Conservation (phyloP, 2,329 filamentous ascomycete genomes). For the Colletotrichum trifolii region DNA sequence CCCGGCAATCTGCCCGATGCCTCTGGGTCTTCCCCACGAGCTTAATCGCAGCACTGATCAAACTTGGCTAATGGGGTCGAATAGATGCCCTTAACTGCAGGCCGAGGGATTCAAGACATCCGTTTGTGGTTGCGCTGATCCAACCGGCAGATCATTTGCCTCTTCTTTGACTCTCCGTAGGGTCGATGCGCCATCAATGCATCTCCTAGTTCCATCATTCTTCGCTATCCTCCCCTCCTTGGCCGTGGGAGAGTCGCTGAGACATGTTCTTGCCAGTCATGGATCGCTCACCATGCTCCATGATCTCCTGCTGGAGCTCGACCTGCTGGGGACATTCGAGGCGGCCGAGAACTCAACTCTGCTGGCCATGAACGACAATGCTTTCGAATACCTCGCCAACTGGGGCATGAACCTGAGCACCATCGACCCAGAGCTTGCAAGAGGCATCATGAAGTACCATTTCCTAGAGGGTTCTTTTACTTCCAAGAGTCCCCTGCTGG, state of each 20-base stretch:
- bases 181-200: not conserved
- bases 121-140: too few species aligned
- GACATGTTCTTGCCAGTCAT: not conserved
- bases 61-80: not conserved
- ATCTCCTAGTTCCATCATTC: not conserved
- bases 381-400: not conserved
- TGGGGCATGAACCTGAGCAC: conserved; percentile 5
- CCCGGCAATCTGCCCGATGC: not conserved
- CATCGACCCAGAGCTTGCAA: conserved; percentile 4
- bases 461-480: not conserved
- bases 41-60: not conserved
- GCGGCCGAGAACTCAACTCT: not conserved
- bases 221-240: not conserved
- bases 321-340: not conserved
- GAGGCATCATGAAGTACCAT: conserved; percentile 6
- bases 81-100: not conserved
- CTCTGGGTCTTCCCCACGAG: not conserved
- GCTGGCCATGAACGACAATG: conserved; percentile 6
- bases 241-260: not conserved
- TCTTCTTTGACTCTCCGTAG: too few species aligned
- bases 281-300: conserved; percentile 10
- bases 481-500: not conserved
- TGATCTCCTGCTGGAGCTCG: not conserved
- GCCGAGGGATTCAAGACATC: not conserved
- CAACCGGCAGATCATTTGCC: too few species aligned